Percentiles rank a stretch among this genome's conserved stretches.
phyloP scores from a whole-genome alignment of 345 rosid genomes.

The Citrus unshiu region DNA sequence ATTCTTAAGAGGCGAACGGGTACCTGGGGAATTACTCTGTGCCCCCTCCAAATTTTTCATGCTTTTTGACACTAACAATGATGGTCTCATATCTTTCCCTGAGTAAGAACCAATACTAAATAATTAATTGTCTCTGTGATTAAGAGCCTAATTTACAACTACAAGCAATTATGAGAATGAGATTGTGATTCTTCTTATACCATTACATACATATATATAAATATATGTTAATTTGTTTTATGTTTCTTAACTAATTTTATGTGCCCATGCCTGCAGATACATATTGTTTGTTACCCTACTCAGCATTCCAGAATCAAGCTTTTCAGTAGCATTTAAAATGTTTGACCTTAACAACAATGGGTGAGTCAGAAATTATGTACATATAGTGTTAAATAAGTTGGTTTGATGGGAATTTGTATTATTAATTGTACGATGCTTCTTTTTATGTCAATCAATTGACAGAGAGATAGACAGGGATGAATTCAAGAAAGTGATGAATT shows the following conservation, averaged over 20 bases:
- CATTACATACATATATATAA: too few species aligned
- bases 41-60: slow-evolving; percentile 59
- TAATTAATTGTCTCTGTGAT: not conserved
- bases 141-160: not conserved
- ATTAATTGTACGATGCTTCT: not conserved
- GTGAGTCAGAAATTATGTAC: slow-evolving; percentile 18
- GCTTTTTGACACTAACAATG: slow-evolving; percentile 62
- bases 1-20: slow-evolving; percentile 41
- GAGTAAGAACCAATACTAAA: slow-evolving; percentile 38
- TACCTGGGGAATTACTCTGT: slow-evolving; percentile 50
- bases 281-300: slow-evolving; percentile 62
- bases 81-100: slow-evolving; percentile 61
- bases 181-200: not conserved
- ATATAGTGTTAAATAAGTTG: not conserved
- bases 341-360: slow-evolving; percentile 60
- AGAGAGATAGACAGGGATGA: slow-evolving; percentile 62
- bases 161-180: not conserved
- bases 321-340: slow-evolving; percentile 64
- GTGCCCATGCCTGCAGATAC: slow-evolving; percentile 33
- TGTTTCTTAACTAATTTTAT: too few species aligned
- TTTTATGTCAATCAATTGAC: slow-evolving; percentile 3
- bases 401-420: not conserved
- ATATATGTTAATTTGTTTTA: too few species aligned
- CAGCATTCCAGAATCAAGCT: slow-evolving; percentile 70
- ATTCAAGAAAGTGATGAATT: slow-evolving; percentile 63